A percentile compares a stretch with the other conserved stretches of the same genome.
Conservation (phyloP, 768 basidiomycete species). For the Lactifluus pinguis region DNA sequence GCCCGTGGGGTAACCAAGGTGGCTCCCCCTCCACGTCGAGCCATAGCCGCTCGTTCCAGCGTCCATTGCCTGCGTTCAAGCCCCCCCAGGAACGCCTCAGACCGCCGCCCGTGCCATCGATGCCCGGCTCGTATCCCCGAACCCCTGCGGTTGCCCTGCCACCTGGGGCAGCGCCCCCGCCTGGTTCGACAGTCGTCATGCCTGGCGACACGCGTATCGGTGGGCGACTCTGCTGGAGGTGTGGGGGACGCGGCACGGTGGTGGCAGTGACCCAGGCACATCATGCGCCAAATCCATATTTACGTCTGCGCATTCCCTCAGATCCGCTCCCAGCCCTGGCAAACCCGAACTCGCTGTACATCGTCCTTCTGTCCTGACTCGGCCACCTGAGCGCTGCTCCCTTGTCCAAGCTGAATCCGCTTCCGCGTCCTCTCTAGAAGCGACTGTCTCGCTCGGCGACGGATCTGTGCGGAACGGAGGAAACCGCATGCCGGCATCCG, state of each 20-base stretch:
- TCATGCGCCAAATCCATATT: background rate
- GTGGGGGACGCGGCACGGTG: slow-evolving; percentile 45
- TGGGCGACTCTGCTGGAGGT: slow-evolving; percentile 55
- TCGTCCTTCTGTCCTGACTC: background rate
- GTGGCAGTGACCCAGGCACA: no score
- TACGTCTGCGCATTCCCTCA: no score
- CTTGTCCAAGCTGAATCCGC: background rate
- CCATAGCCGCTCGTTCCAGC: slow-evolving; percentile 15
- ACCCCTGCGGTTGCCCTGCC: slow-evolving; percentile 19
- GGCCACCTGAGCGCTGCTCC: background rate
- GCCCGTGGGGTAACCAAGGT: slow-evolving; percentile 29
- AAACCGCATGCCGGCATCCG: background rate
- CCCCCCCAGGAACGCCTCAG: slow-evolving; percentile 3
- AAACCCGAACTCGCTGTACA: background rate
- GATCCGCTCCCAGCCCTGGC: background rate
- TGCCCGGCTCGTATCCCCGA: background rate
- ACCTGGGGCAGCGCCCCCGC: slow-evolving; percentile 26
- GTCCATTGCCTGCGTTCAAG: slow-evolving; percentile 17
- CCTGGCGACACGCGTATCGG: slow-evolving; percentile 69
- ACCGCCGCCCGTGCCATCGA: background rate
- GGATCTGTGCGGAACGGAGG: background rate
- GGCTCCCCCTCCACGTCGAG: background rate
- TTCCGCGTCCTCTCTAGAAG: background rate
- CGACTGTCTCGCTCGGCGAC: background rate
- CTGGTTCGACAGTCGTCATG: slow-evolving; percentile 37